These are phyloP conservation scores for Candida sojae DNA, from an alignment of 1,139 yeast species.

Conservation along the genomic window DNA sequence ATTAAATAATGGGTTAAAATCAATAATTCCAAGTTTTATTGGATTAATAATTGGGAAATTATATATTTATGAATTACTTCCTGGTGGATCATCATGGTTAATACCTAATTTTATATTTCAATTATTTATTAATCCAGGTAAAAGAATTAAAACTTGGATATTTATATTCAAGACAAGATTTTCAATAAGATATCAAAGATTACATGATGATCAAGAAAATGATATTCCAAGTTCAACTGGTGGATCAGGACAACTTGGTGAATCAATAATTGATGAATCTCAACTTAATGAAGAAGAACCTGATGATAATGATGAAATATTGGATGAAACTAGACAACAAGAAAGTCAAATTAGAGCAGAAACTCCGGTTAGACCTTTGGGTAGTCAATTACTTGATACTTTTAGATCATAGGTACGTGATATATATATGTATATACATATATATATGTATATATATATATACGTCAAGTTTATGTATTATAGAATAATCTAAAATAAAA, in stretches of 20 bases:
- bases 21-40: slow-evolving; percentile 51
- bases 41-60: slow-evolving; percentile 67
- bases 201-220: slow-evolving; percentile 14
- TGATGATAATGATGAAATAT: slow-evolving; percentile 26
- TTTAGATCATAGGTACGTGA: no score
- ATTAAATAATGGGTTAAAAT: slow-evolving; percentile 53
- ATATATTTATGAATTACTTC: slow-evolving; percentile 55
- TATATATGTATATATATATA: no score
- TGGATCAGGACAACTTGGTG: not conserved
- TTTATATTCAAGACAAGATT: slow-evolving; percentile 9
- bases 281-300: slow-evolving; percentile 15
- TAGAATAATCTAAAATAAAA: not conserved
- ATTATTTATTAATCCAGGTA: slow-evolving; percentile 26
- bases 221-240: slow-evolving; percentile 4
- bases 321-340: slow-evolving; percentile 23
- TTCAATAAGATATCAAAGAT: slow-evolving; percentile 16
- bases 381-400: slow-evolving; percentile 59
- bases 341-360: slow-evolving; percentile 44
- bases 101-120: slow-evolving; percentile 34
- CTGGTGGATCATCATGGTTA: slow-evolving; percentile 60
- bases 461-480: slow-evolving; percentile 19
- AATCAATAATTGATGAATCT: not conserved
- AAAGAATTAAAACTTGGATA: slow-evolving; percentile 8
- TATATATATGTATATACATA: no score
- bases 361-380: slow-evolving; percentile 59